phyloP scores from a whole-genome alignment of 1,284 basidiomycete species.

The Uromyces viciae-fabae region DNA sequence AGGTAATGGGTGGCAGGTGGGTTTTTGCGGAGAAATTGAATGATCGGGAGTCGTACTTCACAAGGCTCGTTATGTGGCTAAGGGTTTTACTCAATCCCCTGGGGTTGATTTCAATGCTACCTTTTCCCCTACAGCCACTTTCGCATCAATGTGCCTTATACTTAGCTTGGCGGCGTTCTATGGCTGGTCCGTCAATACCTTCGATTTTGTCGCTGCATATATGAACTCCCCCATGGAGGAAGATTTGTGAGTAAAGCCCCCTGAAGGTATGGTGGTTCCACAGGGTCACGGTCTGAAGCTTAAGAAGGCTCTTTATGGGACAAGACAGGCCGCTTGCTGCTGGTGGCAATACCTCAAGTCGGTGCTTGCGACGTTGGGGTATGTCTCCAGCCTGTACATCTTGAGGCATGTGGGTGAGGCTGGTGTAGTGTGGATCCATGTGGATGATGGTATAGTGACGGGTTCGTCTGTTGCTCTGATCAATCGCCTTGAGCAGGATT shows the following conservation, averaged over 20 bases:
- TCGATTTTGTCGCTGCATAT: too few species aligned
- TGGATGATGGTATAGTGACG: slow-evolving; percentile 5
- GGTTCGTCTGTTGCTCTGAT: not conserved
- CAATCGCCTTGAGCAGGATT: not conserved
- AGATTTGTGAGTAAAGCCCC: slow-evolving; percentile 1
- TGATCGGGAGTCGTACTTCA: too few species aligned
- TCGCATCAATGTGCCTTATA: too few species aligned
- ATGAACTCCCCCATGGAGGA: slow-evolving; percentile 23
- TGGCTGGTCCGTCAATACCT: too few species aligned
- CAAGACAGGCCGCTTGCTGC: not conserved
- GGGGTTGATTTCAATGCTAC: not conserved
- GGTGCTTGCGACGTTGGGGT: not conserved
- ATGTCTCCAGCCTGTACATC: not conserved
- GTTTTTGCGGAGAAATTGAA: too few species aligned
- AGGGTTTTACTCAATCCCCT: not conserved
- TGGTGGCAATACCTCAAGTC: slow-evolving; percentile 8
- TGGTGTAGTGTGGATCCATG: slow-evolving; percentile 20
- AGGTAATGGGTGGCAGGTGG: too few species aligned
- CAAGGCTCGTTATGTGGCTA: too few species aligned
- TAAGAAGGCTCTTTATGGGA: slow-evolving; percentile 29
- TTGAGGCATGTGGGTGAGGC: not conserved
- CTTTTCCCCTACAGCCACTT: not conserved
- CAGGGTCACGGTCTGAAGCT: not conserved
- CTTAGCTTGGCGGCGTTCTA: too few species aligned
- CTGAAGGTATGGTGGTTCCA: not conserved